A percentile compares a stretch with the other conserved stretches of the same genome.
These are phyloP conservation scores for Ceratocystis ficicola DNA, from an alignment of 2,329 filamentous ascomycete species.

Conservation along the genomic window DNA sequence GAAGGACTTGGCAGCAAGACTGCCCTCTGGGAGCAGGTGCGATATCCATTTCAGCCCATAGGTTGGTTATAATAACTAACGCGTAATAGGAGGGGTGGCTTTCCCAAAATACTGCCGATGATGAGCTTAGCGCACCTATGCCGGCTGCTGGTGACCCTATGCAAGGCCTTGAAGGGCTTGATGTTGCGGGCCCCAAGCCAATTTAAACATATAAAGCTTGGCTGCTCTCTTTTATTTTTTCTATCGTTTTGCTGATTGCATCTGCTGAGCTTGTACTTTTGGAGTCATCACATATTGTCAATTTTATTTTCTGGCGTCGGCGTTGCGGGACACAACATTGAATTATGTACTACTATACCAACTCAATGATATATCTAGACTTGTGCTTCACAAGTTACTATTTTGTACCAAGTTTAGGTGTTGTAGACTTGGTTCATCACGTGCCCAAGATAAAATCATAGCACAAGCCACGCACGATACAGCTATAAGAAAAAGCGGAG, in stretches of 20 bases:
- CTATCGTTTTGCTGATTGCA: conserved; percentile 23
- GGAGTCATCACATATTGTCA: conserved; percentile 23
- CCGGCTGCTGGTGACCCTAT: conserved; percentile 68
- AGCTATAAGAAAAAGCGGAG: conserved; percentile 13
- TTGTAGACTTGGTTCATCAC: neutral
- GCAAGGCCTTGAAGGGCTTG: conserved; percentile 86
- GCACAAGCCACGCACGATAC: neutral
- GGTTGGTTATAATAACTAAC: conserved; percentile 13
- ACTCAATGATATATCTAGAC: neutral
- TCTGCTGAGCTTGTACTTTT: conserved; percentile 10
- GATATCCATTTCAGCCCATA: neutral
- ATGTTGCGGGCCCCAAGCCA: conserved; percentile 82
- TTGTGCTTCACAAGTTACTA: neutral
- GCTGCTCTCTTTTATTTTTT: conserved; percentile 7
- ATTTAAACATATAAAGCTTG: conserved; percentile 37
- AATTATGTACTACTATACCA: conserved; percentile 20
- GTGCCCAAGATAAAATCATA: neutral
- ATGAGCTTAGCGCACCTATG: conserved; percentile 44
- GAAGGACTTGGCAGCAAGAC: conserved; percentile 87
- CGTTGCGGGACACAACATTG: conserved; percentile 25
- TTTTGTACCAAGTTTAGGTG: neutral
- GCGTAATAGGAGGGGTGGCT: conserved; percentile 72
- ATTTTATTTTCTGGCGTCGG: conserved; percentile 34
- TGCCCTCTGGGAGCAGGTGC: conserved; percentile 92
- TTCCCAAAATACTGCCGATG: conserved; percentile 74